Base-by-base conservation (phyloP, 129 eudicot species). In the Arctium lappa region DNA sequence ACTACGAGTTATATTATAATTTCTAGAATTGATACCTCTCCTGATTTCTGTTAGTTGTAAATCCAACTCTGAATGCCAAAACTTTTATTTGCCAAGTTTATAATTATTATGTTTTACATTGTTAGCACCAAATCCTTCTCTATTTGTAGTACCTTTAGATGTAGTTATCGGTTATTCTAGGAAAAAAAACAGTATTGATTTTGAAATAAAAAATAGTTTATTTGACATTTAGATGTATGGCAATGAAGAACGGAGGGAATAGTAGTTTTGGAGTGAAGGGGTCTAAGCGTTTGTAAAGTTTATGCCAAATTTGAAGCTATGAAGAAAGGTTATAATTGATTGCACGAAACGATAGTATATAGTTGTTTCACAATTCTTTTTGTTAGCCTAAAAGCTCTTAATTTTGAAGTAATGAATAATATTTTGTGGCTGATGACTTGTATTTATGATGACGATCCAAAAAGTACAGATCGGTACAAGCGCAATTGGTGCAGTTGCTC, bases 401-500 rank as follows among this genome's bases (percentile, higher is more conserved):
- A 6, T n/a, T 63, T 63, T 63, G 32, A 8, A 63, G 1, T 63
- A n/a, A 22, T 27, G 70, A 63, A 6, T 18, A 63, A 18, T 3
- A 0, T 63, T 63, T 18, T 18, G 30, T 63, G 70, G 70, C 11
- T 63, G 31, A 63, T 63, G 33, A 63, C 31, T 63, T 63, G 8
- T 56, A 56, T 56, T 22, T 3, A 56, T 9, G 74, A 75, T 78
- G 75, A 71, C 16, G 50, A 22, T 74, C 83, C 42, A 73, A 34
- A 34, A 74, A 60, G 74, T 88, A 80, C 83, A 95, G 99, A 78
- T 95, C 73, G 97, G 97, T 46, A 90, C 95, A 46, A 87, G 92
- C 29, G 88, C 95, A 46, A 85, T 95, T 86, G 98, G 99, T 42
- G 97, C 89, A 81, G 80, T 90, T 53, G 99, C 92, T 87, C 89